phyloP scores from a whole-genome alignment of 2,329 filamentous ascomycete species.

The Xylariales sp. region DNA sequence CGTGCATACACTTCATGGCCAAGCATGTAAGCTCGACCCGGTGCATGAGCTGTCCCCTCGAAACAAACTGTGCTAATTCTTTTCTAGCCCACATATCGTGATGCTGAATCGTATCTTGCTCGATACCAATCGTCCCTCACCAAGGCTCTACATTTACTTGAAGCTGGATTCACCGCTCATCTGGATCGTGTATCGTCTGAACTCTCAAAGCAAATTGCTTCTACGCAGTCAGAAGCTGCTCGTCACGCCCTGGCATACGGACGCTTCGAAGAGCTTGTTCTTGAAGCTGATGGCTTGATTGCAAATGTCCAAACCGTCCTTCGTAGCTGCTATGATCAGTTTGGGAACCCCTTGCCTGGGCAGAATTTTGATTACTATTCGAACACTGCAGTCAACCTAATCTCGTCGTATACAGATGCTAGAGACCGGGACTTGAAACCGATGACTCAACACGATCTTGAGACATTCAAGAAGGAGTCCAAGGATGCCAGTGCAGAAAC shows the following conservation, averaged over 20 bases:
- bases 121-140: conserved; percentile 79
- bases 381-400: conserved; percentile 50
- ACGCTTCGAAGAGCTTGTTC: conserved; percentile 54
- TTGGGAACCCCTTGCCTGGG: conserved; percentile 39
- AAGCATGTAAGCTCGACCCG: conserved; percentile 57
- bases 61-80: too few relatives aligned
- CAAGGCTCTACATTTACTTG: conserved; percentile 58
- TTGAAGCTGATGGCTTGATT: conserved; percentile 51
- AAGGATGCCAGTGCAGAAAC: conserved; percentile 48
- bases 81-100: conserved; percentile 82
- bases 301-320: conserved; percentile 52
- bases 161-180: conserved; percentile 50
- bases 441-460: conserved; percentile 49
- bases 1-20: conserved; percentile 90
- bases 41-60: conserved; percentile 10
- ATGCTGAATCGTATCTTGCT: conserved; percentile 82
- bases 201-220: conserved; percentile 48
- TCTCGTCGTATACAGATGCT: conserved; percentile 47
- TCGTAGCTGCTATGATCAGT: conserved; percentile 46
- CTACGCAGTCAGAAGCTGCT: conserved; percentile 54
- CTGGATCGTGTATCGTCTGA: conserved; percentile 50
- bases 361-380: conserved; percentile 48
- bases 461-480: conserved; percentile 48
- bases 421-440: conserved; percentile 50
- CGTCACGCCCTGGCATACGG: conserved; percentile 57